A percentile compares a stretch with the other conserved stretches of the same genome.
These are phyloP conservation scores for Backusella westeae DNA, from an alignment of 192 early-diverging fungal species.

Conservation along the genomic window DNA sequence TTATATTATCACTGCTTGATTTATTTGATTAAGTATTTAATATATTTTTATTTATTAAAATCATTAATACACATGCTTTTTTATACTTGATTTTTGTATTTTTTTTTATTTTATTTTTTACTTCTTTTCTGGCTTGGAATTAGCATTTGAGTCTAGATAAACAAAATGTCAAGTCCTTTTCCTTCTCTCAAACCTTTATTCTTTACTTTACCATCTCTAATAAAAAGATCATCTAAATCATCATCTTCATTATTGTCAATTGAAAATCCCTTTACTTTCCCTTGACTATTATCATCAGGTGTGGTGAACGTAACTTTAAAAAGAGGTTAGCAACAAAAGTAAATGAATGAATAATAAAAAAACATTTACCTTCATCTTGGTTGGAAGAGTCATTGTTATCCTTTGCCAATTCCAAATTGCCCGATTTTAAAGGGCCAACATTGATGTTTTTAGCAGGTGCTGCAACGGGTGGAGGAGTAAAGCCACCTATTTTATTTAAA, in stretches of 20 bases:
- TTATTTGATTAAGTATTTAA: not conserved
- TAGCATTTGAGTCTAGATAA: not conserved
- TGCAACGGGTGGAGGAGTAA: not conserved
- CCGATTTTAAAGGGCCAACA: not conserved
- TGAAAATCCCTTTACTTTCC: not conserved
- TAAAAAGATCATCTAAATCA: conserved; percentile 15
- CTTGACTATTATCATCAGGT: not conserved
- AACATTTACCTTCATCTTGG: not conserved
- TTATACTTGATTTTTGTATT: too few relatives aligned
- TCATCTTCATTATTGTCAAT: conserved; percentile 1
- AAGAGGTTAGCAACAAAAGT: not conserved
- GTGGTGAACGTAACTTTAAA: not conserved
- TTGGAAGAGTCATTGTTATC: not conserved
- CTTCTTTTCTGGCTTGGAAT: not conserved
- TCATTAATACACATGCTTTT: not conserved
- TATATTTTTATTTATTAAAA: not conserved
- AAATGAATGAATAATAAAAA: not conserved
- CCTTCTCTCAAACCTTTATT: not conserved
- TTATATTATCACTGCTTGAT: not conserved
- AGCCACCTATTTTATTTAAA: not conserved
- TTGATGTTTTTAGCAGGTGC: not conserved
- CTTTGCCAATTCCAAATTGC: not conserved
- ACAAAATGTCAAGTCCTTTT: not conserved
- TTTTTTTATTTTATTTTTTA: not conserved
- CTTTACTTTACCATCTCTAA: not conserved